phyloP scores from a whole-genome alignment of 1,284 basidiomycete genomes.

The Athelia psychrophila region DNA sequence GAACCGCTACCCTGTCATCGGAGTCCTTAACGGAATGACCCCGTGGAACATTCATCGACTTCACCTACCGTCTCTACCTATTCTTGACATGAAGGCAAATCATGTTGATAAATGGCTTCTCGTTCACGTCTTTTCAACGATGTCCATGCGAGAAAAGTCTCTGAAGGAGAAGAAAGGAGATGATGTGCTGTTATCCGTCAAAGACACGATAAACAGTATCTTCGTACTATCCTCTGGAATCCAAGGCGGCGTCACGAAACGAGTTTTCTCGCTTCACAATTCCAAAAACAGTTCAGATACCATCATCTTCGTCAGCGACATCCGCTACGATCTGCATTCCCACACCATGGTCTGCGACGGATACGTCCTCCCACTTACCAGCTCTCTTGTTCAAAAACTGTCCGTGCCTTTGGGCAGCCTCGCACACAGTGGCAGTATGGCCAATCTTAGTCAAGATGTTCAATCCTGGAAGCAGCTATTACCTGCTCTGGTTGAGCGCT shows the following conservation, averaged over 20 bases:
- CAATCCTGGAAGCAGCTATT: conserved; percentile 45
- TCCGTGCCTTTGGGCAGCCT: conserved; percentile 8
- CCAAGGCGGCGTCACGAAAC: conserved; percentile 4
- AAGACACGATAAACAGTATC: conserved; percentile 28
- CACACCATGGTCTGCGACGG: conserved; percentile 44
- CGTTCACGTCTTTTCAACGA: conserved; percentile 24
- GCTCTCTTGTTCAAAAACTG: conserved; percentile 12
- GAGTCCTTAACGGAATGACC: conserved; percentile 13
- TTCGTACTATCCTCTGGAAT: conserved; percentile 23
- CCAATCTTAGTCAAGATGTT: conserved; percentile 24
- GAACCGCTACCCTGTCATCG: conserved; percentile 31
- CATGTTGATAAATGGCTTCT: conserved; percentile 23
- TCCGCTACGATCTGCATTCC: conserved; percentile 42
- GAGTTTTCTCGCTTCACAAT: conserved; percentile 29
- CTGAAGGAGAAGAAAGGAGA: conserved; percentile 10
- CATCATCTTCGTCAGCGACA: conserved; percentile 35
- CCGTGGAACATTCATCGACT: conserved; percentile 41
- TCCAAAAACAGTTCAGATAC: conserved; percentile 24
- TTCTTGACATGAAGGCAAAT: conserved; percentile 17
- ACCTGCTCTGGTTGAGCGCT: conserved; percentile 46
- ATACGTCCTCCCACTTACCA: conserved; percentile 38
- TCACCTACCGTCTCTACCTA: conserved; percentile 34
- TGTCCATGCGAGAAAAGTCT: conserved; percentile 27
- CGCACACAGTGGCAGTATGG: conserved; percentile 6
- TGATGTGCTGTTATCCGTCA: conserved; percentile 26